A percentile compares a stretch with the other conserved stretches of the same genome.
These are phyloP conservation scores for Epichloe elymi DNA, from an alignment of 2,329 filamentous ascomycete species.

Conservation along the genomic window DNA sequence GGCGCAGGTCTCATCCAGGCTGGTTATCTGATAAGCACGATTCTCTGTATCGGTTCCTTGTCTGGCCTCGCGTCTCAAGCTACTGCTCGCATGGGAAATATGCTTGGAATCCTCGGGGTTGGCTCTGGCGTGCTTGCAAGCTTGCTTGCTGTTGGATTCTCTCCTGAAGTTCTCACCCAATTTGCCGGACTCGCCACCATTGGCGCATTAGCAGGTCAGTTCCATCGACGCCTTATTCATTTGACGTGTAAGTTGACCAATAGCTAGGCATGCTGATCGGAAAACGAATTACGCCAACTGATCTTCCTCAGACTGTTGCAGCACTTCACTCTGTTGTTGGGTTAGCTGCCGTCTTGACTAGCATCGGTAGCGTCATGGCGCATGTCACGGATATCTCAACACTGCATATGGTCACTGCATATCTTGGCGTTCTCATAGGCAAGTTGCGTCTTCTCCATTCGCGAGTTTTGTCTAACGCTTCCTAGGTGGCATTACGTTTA, in stretches of 20 bases:
- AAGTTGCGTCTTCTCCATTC: background rate
- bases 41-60: conserved; percentile 75
- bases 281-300: conserved; percentile 75
- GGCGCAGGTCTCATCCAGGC: conserved; percentile 77
- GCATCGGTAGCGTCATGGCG: conserved; percentile 73
- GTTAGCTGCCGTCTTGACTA: conserved; percentile 76
- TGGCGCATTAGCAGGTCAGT: conserved; percentile 48
- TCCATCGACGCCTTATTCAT: conserved; percentile 3
- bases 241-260: conserved; percentile 1
- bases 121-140: conserved; percentile 73
- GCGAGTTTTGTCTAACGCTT: background rate
- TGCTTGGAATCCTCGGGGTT: conserved; percentile 77
- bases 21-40: conserved; percentile 71
- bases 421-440: conserved; percentile 74
- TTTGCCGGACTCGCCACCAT: conserved; percentile 63
- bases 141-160: conserved; percentile 67
- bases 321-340: conserved; percentile 84
- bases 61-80: conserved; percentile 70
- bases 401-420: conserved; percentile 73
- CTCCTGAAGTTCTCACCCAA: conserved; percentile 64
- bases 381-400: conserved; percentile 58
- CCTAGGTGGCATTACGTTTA: conserved; percentile 69
- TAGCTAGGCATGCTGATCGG: conserved; percentile 56
- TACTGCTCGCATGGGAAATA: conserved; percentile 74
- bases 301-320: conserved; percentile 78